Base-by-base conservation (phyloP, 139 green algal species). In the Chlorella sp. region DNA sequence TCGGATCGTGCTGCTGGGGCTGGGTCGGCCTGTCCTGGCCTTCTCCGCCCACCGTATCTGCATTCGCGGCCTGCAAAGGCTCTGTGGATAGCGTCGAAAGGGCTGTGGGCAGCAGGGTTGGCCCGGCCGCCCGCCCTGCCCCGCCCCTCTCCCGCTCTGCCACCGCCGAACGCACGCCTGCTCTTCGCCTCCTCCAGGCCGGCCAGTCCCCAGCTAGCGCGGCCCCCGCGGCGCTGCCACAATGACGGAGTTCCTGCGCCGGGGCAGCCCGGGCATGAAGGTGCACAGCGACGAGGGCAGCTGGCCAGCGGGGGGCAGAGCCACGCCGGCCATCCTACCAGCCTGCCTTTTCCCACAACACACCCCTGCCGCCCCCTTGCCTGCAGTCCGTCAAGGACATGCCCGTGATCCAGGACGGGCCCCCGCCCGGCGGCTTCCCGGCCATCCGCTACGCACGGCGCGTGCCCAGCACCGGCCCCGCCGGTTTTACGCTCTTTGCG, bases 321-420 rank as follows among this genome's bases (percentile, higher is more conserved):
- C 64, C 29, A 27, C 5, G n/a, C 31, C 15, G 14, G 25, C 7
- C 27, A 60, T 8, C 23, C 67, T 70, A 35, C 14, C 0, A 45
- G 29, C 51, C 23, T 51, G 8, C 8, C 50, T 53, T 60, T 62
- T 7, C 23, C 33, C 12, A 51, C 12, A 27, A 21, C n/a, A n/a
- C n/a, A n/a, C n/a, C n/a, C n/a, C n/a, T n/a, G n/a, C 62, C 25
- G 21, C 8, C 63, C 8, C 67, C 15, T 17, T 71, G 12, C 19
- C 8, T 82, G 80, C 85, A 96, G 89, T 94, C 88, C 73, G 90
- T 97, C 14, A 95, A 95, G 85, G 94, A 97, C 81, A 82, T 98
- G 86, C 89, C 92, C 2, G 80, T 96, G 8, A 66, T 93, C 9
- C 93, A 98, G 80, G 94, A 98, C 76, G 91, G 88, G 2, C 92